Percentiles rank a stretch among this genome's conserved stretches.
These are phyloP conservation scores for Nicotiana tabacum DNA, from an alignment of 257 asterid species.

Conservation along the genomic window DNA sequence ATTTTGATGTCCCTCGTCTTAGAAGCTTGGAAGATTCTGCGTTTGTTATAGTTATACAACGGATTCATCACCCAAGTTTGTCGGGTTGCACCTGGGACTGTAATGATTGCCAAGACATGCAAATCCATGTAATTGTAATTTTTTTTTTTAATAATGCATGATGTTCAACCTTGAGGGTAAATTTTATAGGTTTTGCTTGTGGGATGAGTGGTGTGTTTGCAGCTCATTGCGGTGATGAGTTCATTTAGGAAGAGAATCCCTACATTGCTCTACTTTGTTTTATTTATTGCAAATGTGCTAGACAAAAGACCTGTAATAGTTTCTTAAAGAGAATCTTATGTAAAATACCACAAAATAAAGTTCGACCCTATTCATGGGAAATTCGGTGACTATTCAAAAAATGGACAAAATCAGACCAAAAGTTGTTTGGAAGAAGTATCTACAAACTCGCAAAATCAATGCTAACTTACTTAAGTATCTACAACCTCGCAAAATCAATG, in stretches of 20 bases:
- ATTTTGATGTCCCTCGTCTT: neutral
- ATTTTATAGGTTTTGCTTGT: neutral
- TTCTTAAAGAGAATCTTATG: too few relatives aligned
- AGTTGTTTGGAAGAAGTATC: too few relatives aligned
- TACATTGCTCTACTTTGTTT: neutral
- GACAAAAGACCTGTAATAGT: neutral
- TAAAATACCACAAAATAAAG: too few relatives aligned
- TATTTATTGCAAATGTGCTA: neutral
- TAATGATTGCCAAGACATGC: neutral
- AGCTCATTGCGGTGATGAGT: neutral
- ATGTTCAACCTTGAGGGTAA: neutral
- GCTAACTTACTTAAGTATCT: too few relatives aligned
- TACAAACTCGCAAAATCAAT: too few relatives aligned
- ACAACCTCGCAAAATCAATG: too few relatives aligned
- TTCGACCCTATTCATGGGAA: too few relatives aligned
- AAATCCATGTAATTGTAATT: neutral
- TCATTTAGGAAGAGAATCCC: neutral
- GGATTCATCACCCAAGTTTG: neutral
- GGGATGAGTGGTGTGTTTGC: neutral
- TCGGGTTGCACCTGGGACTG: neutral
- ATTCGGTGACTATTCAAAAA: too few relatives aligned
- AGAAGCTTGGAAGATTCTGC: neutral
- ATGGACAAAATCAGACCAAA: too few relatives aligned
- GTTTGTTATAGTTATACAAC: neutral
- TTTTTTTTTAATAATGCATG: neutral